Evolutionary conservation across 2,329 filamentous ascomycete genomes (phyloP), one percentile per base, ranked within the genome.

Genomic region (Trichophyton schoenleinii): DNA sequence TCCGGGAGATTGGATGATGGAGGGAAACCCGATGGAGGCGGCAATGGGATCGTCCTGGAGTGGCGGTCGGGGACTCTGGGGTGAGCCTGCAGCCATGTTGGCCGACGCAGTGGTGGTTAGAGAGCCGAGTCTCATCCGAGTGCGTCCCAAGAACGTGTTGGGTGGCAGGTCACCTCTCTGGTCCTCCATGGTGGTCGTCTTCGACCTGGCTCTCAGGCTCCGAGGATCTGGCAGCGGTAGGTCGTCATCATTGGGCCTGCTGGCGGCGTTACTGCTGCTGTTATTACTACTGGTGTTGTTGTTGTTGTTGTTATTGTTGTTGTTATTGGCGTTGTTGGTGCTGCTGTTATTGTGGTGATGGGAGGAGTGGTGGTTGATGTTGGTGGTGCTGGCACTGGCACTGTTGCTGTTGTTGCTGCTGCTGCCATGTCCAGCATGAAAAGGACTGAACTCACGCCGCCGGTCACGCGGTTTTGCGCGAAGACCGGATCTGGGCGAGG

Each of bases 21-120:
- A 79, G 18, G 77, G 78, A 62, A 74, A 79, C 2, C 78, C 77
- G 63, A 80, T 79, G 18, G 77, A 79, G 36, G 68, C 64, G 36
- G 68, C 64, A 38, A 71, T 66, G 13, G 69, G 67, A 49, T 78
- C 75, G 36, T 77, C 75, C 0, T 55, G 49, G 28, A 55, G 49
- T 28, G 71, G 63, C n/a, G 68, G 64, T 59, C 75, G 75, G 15
- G 70, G 63, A 28, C 71, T 70, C 13, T 72, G 65, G 25, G 65
- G 55, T 11, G 55, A 58, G 5, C 22, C 49, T 5, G 49, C 34
- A 3, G 31, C 49, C 28, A 55, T 25, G 18, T 58, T 58, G 55
- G 55, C 36, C 4, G 55, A n/a, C 22, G 61, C 60, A 38, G 69
- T 66, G 38, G 71, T 64, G 70, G 74, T 76, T 58, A 77, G 69